Conservation (phyloP, 176 grass and related monocot species). For the Avena eriantha region DNA sequence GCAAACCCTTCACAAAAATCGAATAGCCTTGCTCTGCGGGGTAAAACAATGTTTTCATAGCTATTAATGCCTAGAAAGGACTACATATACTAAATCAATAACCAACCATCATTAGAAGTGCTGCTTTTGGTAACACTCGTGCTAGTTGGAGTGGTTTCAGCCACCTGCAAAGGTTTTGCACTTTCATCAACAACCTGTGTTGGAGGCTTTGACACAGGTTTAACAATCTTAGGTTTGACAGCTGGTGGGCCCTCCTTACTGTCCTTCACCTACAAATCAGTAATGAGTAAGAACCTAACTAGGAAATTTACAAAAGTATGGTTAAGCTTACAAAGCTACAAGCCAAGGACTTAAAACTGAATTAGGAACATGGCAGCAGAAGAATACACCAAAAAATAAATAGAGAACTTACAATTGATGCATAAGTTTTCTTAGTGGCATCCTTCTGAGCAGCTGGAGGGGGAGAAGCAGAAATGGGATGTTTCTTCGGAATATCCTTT, state of each 20-base stretch:
- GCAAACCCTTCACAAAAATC: conserved; percentile 77
- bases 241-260: conserved; percentile 60
- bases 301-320: neutral
- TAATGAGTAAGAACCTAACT: conserved; percentile 20
- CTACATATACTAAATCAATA: neutral
- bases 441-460: conserved; percentile 40
- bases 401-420: conserved; percentile 75
- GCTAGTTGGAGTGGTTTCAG: conserved; percentile 47
- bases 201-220: conserved; percentile 40
- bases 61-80: conserved; percentile 7
- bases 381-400: conserved; percentile 17
- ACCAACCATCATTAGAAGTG: conserved; percentile 59
- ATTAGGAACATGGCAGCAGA: neutral
- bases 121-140: conserved; percentile 48
- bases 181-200: conserved; percentile 50
- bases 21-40: conserved; percentile 67
- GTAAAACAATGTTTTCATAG: conserved; percentile 25
- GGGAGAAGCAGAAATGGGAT: neutral
- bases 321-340: neutral
- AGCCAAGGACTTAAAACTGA: neutral
- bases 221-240: conserved; percentile 56
- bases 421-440: conserved; percentile 77
- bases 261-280: conserved; percentile 55
- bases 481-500: neutral
- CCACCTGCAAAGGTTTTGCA: conserved; percentile 22